Conservation (phyloP, 176 grass and related monocot genomes). For the Raddia distichophylla region DNA sequence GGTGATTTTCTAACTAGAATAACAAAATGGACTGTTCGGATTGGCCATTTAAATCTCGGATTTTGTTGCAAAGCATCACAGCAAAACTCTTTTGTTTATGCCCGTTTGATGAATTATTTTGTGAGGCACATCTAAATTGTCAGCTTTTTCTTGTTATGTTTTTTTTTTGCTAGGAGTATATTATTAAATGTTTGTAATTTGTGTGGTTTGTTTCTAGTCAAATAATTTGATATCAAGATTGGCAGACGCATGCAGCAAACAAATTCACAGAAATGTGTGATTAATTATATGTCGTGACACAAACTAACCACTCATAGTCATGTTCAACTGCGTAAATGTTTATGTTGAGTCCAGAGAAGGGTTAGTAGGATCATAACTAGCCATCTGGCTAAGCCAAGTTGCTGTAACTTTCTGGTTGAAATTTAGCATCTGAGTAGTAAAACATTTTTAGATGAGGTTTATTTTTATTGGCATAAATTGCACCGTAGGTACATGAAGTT, state of each 20-base stretch:
- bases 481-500: no score
- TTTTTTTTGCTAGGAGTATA: constrained; percentile 18
- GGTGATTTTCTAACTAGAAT: no score
- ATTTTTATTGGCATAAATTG: neutral
- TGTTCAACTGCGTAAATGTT: neutral
- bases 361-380: neutral
- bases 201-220: neutral
- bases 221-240: constrained; percentile 8
- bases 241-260: neutral
- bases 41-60: no score
- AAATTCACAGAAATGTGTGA: neutral
- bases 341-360: neutral
- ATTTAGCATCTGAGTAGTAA: constrained; percentile 1
- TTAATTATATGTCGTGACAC: neutral
- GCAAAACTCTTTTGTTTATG: neutral
- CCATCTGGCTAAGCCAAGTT: neutral
- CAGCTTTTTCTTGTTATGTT: neutral
- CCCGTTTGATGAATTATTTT: constrained; percentile 3
- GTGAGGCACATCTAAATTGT: neutral
- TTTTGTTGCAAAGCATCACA: no score
- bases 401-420: neutral
- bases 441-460: neutral
- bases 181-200: neutral
- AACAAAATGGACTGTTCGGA: no score
- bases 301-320: neutral